phyloP scores from a whole-genome alignment of 192 early-diverging fungal genomes.

The Coemansia sp. region DNA sequence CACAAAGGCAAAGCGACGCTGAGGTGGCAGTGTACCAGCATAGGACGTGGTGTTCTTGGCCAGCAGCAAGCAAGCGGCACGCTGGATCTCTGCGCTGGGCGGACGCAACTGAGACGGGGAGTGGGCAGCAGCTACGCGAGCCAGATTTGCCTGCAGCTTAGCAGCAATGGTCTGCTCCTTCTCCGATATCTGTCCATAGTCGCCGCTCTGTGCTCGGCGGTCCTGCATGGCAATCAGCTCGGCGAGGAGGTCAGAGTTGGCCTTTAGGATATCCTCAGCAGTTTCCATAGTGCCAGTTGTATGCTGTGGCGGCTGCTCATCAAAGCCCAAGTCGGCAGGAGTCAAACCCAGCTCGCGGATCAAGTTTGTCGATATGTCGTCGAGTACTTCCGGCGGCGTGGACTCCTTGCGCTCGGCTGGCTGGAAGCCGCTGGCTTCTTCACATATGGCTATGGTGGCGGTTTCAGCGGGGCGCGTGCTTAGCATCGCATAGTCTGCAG shows the following conservation, averaged over 20 bases:
- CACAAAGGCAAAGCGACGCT: constrained; percentile 45
- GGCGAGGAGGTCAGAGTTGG: constrained; percentile 28
- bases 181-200: constrained; percentile 21
- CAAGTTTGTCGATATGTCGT: constrained; percentile 12
- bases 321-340: constrained; percentile 18
- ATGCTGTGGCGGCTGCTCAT: not conserved
- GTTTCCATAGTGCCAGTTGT: constrained; percentile 13
- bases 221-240: constrained; percentile 39
- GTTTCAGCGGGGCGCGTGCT: not conserved
- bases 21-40: constrained; percentile 43
- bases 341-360: constrained; percentile 19
- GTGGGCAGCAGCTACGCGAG: constrained; percentile 18
- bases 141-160: constrained; percentile 28
- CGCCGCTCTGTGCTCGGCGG: constrained; percentile 16
- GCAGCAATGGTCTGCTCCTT: constrained; percentile 32
- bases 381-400: not conserved
- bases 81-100: constrained; percentile 30
- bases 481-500: not conserved
- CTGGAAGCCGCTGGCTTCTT: too few species aligned
- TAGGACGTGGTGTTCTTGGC: constrained; percentile 16
- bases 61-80: constrained; percentile 25
- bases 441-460: not conserved
- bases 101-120: constrained; percentile 26
- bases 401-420: not conserved
- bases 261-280: constrained; percentile 22